Evolutionary conservation across 495 filamentous ascomycete genomes (phyloP).

Genomic region (Penicillium turbatum): DNA sequence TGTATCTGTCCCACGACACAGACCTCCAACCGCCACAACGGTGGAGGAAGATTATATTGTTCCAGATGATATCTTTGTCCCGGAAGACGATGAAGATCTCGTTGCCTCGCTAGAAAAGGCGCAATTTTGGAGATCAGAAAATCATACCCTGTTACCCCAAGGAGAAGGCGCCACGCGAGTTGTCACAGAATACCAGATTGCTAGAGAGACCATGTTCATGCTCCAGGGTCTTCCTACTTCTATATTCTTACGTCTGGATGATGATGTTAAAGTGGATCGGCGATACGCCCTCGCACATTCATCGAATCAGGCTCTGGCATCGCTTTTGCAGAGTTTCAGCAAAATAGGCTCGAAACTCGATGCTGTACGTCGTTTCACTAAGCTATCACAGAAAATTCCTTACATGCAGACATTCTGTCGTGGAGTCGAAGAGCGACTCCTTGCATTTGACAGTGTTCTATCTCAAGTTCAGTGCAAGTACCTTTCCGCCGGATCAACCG

Average conservation of each 20-base stretch:
- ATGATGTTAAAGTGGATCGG: constrained; percentile 34
- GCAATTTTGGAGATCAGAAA: constrained; percentile 60
- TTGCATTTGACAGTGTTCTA: constrained; percentile 40
- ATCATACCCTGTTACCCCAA: constrained; percentile 20
- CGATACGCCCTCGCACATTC: constrained; percentile 38
- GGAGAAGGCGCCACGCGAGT: constrained; percentile 37
- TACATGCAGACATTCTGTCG: constrained; percentile 55
- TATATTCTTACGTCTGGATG: constrained; percentile 52
- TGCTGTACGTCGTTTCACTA: constrained; percentile 43
- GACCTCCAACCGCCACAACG: constrained; percentile 19
- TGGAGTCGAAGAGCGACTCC: constrained; percentile 40
- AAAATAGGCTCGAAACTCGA: constrained; percentile 45
- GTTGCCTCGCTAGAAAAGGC: constrained; percentile 50
- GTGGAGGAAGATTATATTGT: constrained; percentile 35
- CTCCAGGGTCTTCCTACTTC: constrained; percentile 73
- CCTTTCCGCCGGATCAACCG: constrained; percentile 27
- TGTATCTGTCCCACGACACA: constrained; percentile 18
- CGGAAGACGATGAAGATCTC: constrained; percentile 33
- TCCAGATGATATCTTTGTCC: constrained; percentile 35
- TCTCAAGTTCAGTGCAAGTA: constrained; percentile 43
- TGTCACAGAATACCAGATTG: constrained; percentile 66
- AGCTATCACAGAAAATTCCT: constrained; percentile 34
- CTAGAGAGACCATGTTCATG: constrained; percentile 82
- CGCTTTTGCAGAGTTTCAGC: constrained; percentile 41
- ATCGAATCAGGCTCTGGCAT: constrained; percentile 33